Percentiles rank a stretch among this genome's conserved stretches.
Evolutionary conservation across 345 rosid genomes (phyloP).

Genomic region (Melaleuca quinquenervia): DNA sequence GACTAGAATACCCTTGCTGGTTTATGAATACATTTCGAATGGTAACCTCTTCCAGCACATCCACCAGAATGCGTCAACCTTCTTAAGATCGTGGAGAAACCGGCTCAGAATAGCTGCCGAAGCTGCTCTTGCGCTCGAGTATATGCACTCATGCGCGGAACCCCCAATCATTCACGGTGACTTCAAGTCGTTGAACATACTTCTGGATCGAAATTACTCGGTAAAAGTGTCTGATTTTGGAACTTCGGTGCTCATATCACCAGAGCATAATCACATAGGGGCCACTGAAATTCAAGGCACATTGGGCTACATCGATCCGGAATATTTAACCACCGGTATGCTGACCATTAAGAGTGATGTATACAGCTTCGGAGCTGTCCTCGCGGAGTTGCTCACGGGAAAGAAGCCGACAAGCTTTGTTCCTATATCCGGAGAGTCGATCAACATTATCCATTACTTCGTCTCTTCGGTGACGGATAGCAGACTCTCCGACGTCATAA

Average conservation of each 20-base stretch:
- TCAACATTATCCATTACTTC: neutral
- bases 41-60: neutral
- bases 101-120: accelerated
- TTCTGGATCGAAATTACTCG: neutral
- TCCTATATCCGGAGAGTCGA: accelerated
- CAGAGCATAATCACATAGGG: accelerated
- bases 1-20: neutral
- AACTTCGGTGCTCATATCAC: neutral
- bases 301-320: neutral
- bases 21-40: neutral
- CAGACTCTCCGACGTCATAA: accelerated
- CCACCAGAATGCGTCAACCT: neutral
- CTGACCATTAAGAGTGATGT: neutral
- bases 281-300: neutral
- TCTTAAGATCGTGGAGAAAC: neutral
- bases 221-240: neutral
- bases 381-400: accelerated
- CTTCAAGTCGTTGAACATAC: neutral
- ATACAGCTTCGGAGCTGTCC: neutral
- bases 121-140: neutral
- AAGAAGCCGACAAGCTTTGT: neutral
- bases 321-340: neutral
- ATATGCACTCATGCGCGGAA: neutral
- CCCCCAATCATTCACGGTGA: neutral
- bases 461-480: neutral